A percentile compares a stretch with the other conserved stretches of the same genome.
Conservation (phyloP, 2,329 filamentous ascomycete species). For the Tothia fuscella region DNA sequence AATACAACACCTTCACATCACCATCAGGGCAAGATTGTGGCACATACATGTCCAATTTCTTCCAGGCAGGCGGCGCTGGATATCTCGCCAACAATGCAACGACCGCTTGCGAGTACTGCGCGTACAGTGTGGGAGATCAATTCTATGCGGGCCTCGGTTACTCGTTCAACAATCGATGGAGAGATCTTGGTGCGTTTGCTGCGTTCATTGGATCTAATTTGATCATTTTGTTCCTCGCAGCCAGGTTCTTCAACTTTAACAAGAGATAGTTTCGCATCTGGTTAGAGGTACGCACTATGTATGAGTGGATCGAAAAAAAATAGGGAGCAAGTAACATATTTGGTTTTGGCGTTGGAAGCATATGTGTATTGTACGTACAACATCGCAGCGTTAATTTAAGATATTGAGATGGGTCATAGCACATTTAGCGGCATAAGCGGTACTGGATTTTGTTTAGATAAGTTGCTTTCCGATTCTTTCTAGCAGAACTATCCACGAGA, state of each 20-base stretch:
- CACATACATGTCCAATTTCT: slow-evolving; percentile 63
- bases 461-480: too few species aligned
- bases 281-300: neutral
- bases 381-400: neutral
- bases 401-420: neutral
- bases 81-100: slow-evolving; percentile 60
- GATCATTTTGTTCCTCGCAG: slow-evolving; percentile 47
- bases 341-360: neutral
- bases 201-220: slow-evolving; percentile 71
- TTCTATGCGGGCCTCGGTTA: slow-evolving; percentile 61
- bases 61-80: slow-evolving; percentile 53
- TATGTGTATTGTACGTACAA: neutral
- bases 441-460: too few species aligned
- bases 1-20: slow-evolving; percentile 57
- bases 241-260: slow-evolving; percentile 39
- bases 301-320: neutral
- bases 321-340: neutral
- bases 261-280: slow-evolving; percentile 6
- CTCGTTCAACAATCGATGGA: slow-evolving; percentile 59
- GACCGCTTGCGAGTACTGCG: slow-evolving; percentile 65
- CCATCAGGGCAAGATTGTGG: slow-evolving; percentile 57
- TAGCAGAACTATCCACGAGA: too few species aligned
- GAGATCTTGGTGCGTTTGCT: slow-evolving; percentile 67
- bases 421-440: too few species aligned
- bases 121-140: slow-evolving; percentile 67